These are phyloP conservation scores for Tremellales sp. DNA, from an alignment of 1,284 basidiomycete genomes.

Conservation along the genomic window DNA sequence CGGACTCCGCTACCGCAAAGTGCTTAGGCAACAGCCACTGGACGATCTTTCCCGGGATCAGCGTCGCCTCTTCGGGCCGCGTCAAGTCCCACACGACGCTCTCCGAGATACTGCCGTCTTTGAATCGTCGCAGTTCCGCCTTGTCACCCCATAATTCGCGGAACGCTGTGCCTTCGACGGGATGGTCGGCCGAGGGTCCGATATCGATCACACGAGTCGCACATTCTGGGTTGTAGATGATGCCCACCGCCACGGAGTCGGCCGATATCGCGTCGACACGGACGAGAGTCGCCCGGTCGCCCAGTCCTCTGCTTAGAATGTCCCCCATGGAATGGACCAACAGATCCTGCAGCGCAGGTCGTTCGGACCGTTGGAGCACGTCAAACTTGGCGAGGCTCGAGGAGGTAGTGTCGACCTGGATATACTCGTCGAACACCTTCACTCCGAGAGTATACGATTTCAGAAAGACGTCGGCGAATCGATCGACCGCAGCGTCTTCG, in stretches of 20 bases:
- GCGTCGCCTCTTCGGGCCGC: conserved; percentile 65
- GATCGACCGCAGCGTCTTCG: conserved; percentile 53
- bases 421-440: conserved; percentile 70
- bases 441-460: conserved; percentile 45
- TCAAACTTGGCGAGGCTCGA: conserved; percentile 28
- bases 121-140: conserved; percentile 92
- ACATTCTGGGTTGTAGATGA: conserved; percentile 65
- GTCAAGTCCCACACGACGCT: conserved; percentile 80
- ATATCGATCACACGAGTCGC: conserved; percentile 83
- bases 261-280: too few species aligned
- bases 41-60: conserved; percentile 73
- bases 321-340: conserved; percentile 57
- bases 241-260: conserved; percentile 64
- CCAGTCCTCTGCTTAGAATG: conserved; percentile 64
- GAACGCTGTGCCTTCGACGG: conserved; percentile 59
- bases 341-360: conserved; percentile 59
- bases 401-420: conserved; percentile 64
- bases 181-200: conserved; percentile 70
- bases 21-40: conserved; percentile 71
- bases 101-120: conserved; percentile 88
- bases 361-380: conserved; percentile 49
- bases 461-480: conserved; percentile 48
- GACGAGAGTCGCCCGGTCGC: conserved; percentile 61
- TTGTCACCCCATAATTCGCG: conserved; percentile 86
- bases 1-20: conserved; percentile 58